phyloP scores from a whole-genome alignment of 1,284 basidiomycete species.

The Boletellus deceptivus region DNA sequence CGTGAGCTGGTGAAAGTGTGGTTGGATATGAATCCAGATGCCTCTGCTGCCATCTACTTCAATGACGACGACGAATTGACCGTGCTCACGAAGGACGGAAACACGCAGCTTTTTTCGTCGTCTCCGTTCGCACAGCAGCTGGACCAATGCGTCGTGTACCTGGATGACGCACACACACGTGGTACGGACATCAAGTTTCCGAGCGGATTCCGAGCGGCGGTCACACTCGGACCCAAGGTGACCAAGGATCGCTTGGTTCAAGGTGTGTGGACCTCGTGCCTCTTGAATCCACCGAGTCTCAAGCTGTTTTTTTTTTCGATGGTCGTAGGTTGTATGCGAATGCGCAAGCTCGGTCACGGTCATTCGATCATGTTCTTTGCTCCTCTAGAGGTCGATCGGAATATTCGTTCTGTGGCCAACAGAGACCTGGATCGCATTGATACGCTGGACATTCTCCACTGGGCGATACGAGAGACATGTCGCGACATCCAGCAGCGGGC shows the following conservation, averaged over 20 bases:
- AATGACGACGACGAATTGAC: too few relatives aligned
- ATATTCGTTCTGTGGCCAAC: too few relatives aligned
- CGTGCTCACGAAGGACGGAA: neutral
- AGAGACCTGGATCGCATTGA: too few relatives aligned
- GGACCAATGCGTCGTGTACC: neutral
- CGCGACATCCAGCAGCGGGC: neutral
- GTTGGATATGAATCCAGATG: neutral
- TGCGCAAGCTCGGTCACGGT: neutral
- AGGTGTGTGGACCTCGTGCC: neutral
- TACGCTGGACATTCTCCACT: too few relatives aligned
- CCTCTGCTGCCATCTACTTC: neutral
- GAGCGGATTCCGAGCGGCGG: neutral
- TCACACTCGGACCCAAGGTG: too few relatives aligned
- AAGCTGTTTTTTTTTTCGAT: too few relatives aligned
- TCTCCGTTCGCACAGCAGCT: neutral
- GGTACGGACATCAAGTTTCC: constrained; percentile 1
- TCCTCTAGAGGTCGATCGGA: too few relatives aligned
- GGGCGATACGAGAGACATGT: too few relatives aligned
- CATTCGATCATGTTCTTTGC: too few relatives aligned
- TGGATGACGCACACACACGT: neutral
- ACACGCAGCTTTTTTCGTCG: neutral
- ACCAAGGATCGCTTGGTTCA: neutral
- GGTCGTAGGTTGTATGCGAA: neutral
- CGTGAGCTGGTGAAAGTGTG: neutral
- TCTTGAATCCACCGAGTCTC: too few relatives aligned